Evolutionary conservation across 2,329 filamentous ascomycete species (phyloP).

Genomic region (Trichothecium roseum): DNA sequence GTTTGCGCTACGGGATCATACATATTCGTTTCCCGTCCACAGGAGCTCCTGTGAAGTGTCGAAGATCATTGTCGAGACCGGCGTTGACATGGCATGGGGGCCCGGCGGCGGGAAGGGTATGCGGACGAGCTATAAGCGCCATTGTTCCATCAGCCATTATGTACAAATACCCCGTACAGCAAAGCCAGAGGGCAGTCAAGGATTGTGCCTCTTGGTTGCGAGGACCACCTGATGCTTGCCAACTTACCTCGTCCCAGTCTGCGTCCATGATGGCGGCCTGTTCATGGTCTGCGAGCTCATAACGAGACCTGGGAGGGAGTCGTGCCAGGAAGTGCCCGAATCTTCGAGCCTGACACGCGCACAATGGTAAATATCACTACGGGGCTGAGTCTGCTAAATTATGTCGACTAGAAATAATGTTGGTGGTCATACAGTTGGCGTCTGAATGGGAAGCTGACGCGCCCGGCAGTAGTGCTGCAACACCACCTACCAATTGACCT

Average conservation of each 20-base stretch:
- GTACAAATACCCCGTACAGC: slow-evolving; percentile 7
- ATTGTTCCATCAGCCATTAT: slow-evolving; percentile 28
- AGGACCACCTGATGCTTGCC: background rate
- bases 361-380: no score
- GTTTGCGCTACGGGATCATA: slow-evolving; percentile 29
- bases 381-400: no score
- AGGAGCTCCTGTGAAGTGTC: slow-evolving; percentile 82
- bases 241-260: slow-evolving; percentile 57
- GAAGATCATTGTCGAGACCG: slow-evolving; percentile 74
- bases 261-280: slow-evolving; percentile 46
- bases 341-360: no score
- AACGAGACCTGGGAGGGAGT: slow-evolving; percentile 8
- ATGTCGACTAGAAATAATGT: no score
- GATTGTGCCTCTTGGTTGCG: slow-evolving; percentile 1
- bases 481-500: no score
- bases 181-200: background rate
- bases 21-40: slow-evolving; percentile 88
- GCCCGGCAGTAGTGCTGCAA: no score
- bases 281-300: slow-evolving; percentile 26
- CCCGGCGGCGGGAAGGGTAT: slow-evolving; percentile 71
- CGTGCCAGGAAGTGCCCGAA: no score
- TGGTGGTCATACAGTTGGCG: no score
- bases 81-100: slow-evolving; percentile 57
- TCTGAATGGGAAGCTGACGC: no score
- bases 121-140: slow-evolving; percentile 55